Base-by-base conservation (phyloP, 2,329 filamentous ascomycete species). In the Pseudogymnoascus sp. region DNA sequence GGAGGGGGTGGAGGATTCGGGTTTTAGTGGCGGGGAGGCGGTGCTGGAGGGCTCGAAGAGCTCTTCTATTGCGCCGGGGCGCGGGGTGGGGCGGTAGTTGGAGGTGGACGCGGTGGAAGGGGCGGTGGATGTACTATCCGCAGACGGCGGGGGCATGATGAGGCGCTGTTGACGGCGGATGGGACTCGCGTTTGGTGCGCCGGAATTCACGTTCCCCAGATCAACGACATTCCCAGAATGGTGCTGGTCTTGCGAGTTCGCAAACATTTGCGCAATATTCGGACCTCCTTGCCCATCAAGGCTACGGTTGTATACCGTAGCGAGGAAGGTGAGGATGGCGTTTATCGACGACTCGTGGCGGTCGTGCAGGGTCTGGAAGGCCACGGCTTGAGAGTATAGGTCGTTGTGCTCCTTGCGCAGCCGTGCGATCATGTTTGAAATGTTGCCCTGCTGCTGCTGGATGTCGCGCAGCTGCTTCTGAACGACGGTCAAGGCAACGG, bases 281-380 rank as follows among this genome's bases (percentile, higher is more conserved):
- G 84, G 80, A 16, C 83, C 82, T 32, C 86, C 86, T 67, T 93
- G 88, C 35, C 92, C 90, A 71, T 97, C 92, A 58, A 99, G 77
- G 65, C 91, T 96, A 70, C 95, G 88, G 65, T 96, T 89, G 75
- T 97, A 99, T 41, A 99, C 93, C 11, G 95, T 97, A 50, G 93
- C 94, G 18, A 99, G 81, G 73, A 99, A 97, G 58, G 92, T 96
- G 41, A 99, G 81, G 64, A 99, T 97, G n/a, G 93, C 93, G 70
- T 97, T 97, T 74, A 99, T 97, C 0, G 93, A 97, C 71, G 93
- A 96, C 72, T 99, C 94, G 70, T 99, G 94, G n/a, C 94, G 87
- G 67, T 93, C 91, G 70, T 97, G 93, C 71, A 96, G 85, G 62
- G 85, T 89, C 73, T 97, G 92, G 71, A 97, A 97, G 62, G 89